A percentile compares a stretch with the other conserved stretches of the same genome.
Evolutionary conservation across 148 eudicot genomes (phyloP).

Genomic region (Camellia sinensis): DNA sequence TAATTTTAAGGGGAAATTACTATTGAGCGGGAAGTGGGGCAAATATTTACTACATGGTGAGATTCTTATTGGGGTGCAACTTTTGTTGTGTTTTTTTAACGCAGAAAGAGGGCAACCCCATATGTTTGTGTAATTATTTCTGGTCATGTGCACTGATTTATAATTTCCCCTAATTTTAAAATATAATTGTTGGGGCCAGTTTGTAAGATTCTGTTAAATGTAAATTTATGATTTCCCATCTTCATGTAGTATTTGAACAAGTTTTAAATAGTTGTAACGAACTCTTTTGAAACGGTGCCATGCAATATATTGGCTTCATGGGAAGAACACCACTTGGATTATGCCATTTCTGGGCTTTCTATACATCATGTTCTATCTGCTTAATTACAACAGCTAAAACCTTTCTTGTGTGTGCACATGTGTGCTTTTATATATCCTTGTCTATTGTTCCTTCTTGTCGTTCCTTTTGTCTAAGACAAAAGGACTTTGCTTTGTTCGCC

Average conservation of each 20-base stretch:
- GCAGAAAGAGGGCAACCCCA: too few relatives aligned
- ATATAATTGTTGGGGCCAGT: too few relatives aligned
- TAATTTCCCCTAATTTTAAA: too few relatives aligned
- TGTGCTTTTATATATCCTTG: too few relatives aligned
- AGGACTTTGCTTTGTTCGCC: background rate
- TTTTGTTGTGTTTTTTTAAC: too few relatives aligned
- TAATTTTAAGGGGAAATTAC: background rate
- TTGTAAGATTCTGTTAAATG: background rate
- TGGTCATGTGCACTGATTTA: too few relatives aligned
- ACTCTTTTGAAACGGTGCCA: slow-evolving; percentile 5
- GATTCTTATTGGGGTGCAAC: too few relatives aligned
- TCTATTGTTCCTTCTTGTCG: background rate
- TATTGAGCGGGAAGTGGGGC: too few relatives aligned
- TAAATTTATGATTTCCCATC: background rate
- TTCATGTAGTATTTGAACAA: background rate
- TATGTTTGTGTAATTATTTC: too few relatives aligned
- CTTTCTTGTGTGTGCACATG: background rate
- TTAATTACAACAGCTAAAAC: background rate
- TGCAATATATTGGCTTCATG: background rate
- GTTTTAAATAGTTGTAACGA: background rate
- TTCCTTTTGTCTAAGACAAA: background rate
- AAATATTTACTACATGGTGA: too few relatives aligned
- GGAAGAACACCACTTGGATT: background rate
- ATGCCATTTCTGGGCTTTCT: too few relatives aligned
- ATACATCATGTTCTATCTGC: too few relatives aligned